Evolutionary conservation across 2,329 filamentous ascomycete genomes (phyloP).

Genomic region (Coleophoma crateriformis): DNA sequence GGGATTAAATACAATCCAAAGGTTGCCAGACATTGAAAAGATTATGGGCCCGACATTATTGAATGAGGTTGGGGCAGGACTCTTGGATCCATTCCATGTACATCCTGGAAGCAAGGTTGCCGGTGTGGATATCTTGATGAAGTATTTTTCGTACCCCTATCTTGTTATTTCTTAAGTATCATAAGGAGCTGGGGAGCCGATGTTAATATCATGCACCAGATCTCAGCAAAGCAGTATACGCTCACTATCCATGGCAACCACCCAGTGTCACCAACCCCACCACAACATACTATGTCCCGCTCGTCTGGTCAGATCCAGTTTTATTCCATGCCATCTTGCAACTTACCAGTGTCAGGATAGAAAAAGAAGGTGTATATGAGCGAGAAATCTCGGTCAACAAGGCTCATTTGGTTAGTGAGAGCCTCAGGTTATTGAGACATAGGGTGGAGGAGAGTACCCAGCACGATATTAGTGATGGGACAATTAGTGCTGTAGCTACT

Average conservation of each 20-base stretch:
- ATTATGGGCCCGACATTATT: too few relatives aligned
- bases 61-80: too few relatives aligned
- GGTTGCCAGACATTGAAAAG: too few relatives aligned
- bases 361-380: not conserved
- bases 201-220: conserved; percentile 1
- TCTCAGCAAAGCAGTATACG: conserved; percentile 7
- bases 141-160: conserved; percentile 5
- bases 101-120: conserved; percentile 6
- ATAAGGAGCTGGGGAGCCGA: not conserved
- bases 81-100: conserved; percentile 8
- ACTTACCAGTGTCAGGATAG: conserved; percentile 2
- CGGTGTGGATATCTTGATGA: conserved; percentile 9
- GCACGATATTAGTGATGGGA: conserved; percentile 4
- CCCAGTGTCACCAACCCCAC: conserved; percentile 9
- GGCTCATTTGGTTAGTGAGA: conserved; percentile 1
- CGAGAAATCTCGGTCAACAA: not conserved
- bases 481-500: conserved; percentile 10
- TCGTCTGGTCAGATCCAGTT: conserved; percentile 7
- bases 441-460: conserved; percentile 1
- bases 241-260: conserved; percentile 11
- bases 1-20: too few relatives aligned
- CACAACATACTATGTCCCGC: conserved; percentile 9
- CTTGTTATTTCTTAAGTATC: conserved; percentile 1
- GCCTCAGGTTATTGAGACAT: conserved; percentile 5
- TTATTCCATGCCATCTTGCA: conserved; percentile 9